Evolutionary conservation across 2,329 filamentous ascomycete species (phyloP).

Genomic region (Diaporthe vexans): DNA sequence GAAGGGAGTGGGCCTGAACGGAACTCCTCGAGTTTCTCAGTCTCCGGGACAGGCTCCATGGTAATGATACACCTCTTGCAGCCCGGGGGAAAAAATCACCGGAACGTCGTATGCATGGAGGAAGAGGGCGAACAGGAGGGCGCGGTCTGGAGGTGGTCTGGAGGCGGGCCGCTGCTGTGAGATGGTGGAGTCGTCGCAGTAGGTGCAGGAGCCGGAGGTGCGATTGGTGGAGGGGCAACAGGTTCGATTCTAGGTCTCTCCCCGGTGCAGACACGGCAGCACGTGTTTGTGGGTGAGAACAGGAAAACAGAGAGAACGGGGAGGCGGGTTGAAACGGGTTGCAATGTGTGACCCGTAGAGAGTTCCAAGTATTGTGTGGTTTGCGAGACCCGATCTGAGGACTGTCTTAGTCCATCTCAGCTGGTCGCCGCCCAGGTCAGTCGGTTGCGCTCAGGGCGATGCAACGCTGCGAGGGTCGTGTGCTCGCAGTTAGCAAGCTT

Average conservation of each 20-base stretch:
- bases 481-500: not conserved
- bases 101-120: slow-evolving; percentile 20
- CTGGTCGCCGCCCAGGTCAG: slow-evolving; percentile 16
- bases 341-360: slow-evolving; percentile 12
- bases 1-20: slow-evolving; percentile 69
- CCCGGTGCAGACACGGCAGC: slow-evolving; percentile 13
- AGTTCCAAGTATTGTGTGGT: not conserved
- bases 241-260: not conserved
- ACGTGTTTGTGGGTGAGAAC: slow-evolving; percentile 28
- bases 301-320: not conserved
- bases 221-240: slow-evolving; percentile 30
- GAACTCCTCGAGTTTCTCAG: slow-evolving; percentile 77
- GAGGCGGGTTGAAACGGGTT: slow-evolving; percentile 10
- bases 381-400: slow-evolving; percentile 20
- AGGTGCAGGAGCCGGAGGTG: slow-evolving; percentile 24
- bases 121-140: not conserved
- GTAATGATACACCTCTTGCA: slow-evolving; percentile 44
- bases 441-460: not conserved
- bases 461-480: not conserved
- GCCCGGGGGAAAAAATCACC: slow-evolving; percentile 32
- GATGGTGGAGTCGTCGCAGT: slow-evolving; percentile 26
- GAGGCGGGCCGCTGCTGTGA: slow-evolving; percentile 9
- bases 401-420: slow-evolving; percentile 35
- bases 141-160: slow-evolving; percentile 8
- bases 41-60: slow-evolving; percentile 79